Percentiles rank a stretch among this genome's conserved stretches.
phyloP scores from a whole-genome alignment of 2,329 filamentous ascomycete species.

The Colletotrichum falcatum region DNA sequence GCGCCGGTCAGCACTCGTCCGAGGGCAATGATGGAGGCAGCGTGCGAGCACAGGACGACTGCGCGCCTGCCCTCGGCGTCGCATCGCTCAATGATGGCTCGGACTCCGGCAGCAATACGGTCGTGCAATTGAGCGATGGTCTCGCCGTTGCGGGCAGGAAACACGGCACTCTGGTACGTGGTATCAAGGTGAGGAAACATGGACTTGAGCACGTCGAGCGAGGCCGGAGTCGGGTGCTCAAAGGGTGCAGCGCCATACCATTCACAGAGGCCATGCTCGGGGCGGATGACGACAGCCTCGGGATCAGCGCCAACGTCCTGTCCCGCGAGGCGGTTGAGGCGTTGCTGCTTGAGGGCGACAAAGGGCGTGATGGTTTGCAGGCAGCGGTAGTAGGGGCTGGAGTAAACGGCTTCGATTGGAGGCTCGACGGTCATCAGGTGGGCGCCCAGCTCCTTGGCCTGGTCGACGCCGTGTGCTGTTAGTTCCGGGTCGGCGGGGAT shows the following conservation, averaged over 20 bases:
- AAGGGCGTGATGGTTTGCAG: conserved; percentile 85
- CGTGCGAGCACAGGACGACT: conserved; percentile 88
- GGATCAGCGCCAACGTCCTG: conserved; percentile 26
- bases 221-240: conserved; percentile 83
- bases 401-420: conserved; percentile 82
- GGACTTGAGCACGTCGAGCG: conserved; percentile 68
- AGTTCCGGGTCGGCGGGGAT: conserved; percentile 90
- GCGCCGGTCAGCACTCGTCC: conserved; percentile 83
- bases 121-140: conserved; percentile 83
- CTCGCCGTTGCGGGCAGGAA: conserved; percentile 82
- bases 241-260: conserved; percentile 93
- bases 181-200: conserved; percentile 75
- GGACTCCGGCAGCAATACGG: conserved; percentile 77
- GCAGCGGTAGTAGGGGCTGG: conserved; percentile 88
- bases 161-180: conserved; percentile 71
- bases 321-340: conserved; percentile 36
- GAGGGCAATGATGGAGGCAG: conserved; percentile 87
- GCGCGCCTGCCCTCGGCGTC: conserved; percentile 78
- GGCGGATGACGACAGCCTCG: conserved; percentile 58
- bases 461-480: conserved; percentile 85
- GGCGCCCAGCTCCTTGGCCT: conserved; percentile 80
- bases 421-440: conserved; percentile 73
- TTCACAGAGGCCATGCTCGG: conserved; percentile 76
- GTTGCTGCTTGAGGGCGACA: conserved; percentile 57
- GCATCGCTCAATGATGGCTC: conserved; percentile 77